Percentiles rank a stretch among this genome's conserved stretches.
Conservation (phyloP, 169 alveolate species). For the Toxoplasma gondii region DNA sequence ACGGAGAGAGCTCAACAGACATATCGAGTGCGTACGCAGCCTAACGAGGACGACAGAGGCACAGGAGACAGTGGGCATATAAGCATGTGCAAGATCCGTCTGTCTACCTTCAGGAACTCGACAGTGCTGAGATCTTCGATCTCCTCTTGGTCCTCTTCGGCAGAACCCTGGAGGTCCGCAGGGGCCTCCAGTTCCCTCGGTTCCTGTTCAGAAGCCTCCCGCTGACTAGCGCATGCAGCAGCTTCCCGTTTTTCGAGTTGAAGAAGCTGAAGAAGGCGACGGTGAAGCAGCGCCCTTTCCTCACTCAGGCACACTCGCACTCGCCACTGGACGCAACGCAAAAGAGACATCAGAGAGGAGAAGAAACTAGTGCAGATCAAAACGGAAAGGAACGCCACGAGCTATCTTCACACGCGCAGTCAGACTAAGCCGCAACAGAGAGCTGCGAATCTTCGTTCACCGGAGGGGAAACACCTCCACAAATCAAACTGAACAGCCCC, state of each 20-base stretch:
- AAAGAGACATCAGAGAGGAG: not conserved
- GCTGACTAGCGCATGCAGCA: not conserved
- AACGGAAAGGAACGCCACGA: not conserved
- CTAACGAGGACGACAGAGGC: no score
- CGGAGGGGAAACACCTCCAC: no score
- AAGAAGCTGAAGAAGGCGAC: conserved; percentile 6
- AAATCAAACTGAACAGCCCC: not conserved
- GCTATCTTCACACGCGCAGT: no score
- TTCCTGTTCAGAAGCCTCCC: not conserved
- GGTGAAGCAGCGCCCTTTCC: conserved; percentile 23
- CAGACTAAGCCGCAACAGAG: no score
- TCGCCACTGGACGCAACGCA: not conserved
- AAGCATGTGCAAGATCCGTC: no score
- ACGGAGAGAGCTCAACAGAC: no score
- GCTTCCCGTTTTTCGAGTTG: not conserved
- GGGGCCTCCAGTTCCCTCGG: not conserved
- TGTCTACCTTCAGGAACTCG: conserved; percentile 20
- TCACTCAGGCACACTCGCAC: not conserved
- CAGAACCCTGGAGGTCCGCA: not conserved
- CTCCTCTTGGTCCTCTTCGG: not conserved
- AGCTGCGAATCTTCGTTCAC: no score
- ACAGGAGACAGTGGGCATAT: no score
- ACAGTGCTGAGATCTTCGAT: conserved; percentile 9
- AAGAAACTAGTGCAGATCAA: not conserved
- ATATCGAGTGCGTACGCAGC: no score